Evolutionary conservation across 192 early-diverging fungal species (phyloP).

Genomic region (Backusella tarrabulga): DNA sequence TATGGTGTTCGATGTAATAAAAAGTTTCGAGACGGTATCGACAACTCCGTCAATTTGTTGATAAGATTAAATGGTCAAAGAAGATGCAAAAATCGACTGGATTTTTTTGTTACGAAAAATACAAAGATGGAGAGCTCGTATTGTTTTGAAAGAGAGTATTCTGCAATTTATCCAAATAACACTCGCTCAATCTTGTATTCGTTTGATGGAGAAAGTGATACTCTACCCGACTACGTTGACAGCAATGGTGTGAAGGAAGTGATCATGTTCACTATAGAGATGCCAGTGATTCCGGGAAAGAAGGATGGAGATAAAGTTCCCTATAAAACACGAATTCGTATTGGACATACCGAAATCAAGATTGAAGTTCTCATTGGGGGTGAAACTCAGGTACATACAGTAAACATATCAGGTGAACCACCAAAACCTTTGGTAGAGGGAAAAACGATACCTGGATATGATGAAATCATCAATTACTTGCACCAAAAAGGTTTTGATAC

Average conservation of each 20-base stretch:
- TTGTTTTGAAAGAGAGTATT: not conserved
- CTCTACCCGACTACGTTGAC: not conserved
- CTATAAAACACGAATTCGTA: not conserved
- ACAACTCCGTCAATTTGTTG: not conserved
- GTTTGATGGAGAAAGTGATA: not conserved
- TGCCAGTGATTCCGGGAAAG: not conserved
- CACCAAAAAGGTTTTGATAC: not conserved
- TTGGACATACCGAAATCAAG: not conserved
- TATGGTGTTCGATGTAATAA: conserved; percentile 28
- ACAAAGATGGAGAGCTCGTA: not conserved
- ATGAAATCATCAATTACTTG: not conserved
- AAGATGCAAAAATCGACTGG: not conserved
- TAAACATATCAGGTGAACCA: not conserved
- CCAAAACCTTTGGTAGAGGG: not conserved
- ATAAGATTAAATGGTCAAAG: not conserved
- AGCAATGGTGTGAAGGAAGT: not conserved
- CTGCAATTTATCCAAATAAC: not conserved
- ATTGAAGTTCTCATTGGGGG: not conserved
- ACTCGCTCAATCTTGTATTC: not conserved
- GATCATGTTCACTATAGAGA: not conserved
- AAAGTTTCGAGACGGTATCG: not conserved
- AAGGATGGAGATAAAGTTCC: not conserved
- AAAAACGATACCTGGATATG: not conserved
- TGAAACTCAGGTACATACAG: not conserved
- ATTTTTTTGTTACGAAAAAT: not conserved